These are phyloP conservation scores for Vigna mungo DNA, from an alignment of 306 rosid species.

Conservation along the genomic window DNA sequence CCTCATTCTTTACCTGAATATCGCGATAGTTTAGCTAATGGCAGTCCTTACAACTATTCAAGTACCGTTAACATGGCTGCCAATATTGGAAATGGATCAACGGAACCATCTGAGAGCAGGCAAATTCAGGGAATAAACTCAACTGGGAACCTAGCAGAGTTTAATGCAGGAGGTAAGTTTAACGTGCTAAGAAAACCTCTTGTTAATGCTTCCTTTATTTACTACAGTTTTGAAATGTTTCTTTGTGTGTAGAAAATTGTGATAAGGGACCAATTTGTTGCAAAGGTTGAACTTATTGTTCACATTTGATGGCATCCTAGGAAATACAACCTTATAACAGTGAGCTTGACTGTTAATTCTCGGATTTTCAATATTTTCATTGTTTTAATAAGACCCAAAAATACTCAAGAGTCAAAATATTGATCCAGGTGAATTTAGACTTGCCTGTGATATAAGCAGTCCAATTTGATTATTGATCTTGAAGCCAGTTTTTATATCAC, in stretches of 20 bases:
- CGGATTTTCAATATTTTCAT: slow-evolving; percentile 16
- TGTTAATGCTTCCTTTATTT: slow-evolving; percentile 26
- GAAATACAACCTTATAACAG: slow-evolving; percentile 24
- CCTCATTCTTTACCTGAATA: slow-evolving; percentile 82
- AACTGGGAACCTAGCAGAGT: slow-evolving; percentile 62
- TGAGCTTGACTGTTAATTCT: slow-evolving; percentile 28
- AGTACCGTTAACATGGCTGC: slow-evolving; percentile 54
- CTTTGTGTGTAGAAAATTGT: background rate
- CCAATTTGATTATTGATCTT: slow-evolving; percentile 25
- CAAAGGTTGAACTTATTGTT: slow-evolving; percentile 29
- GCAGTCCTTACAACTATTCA: slow-evolving; percentile 54
- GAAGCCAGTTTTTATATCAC: slow-evolving; percentile 25
- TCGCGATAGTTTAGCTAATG: slow-evolving; percentile 63
- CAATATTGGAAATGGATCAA: slow-evolving; percentile 58
- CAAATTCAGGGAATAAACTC: slow-evolving; percentile 57
- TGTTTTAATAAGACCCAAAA: slow-evolving; percentile 19
- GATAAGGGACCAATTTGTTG: background rate
- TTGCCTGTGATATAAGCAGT: slow-evolving; percentile 30
- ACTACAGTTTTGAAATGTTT: slow-evolving; percentile 33
- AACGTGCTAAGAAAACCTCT: slow-evolving; percentile 25
- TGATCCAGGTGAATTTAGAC: slow-evolving; percentile 32
- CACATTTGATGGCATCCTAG: slow-evolving; percentile 28
- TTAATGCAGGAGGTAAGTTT: slow-evolving; percentile 68
- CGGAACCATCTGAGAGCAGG: slow-evolving; percentile 63
- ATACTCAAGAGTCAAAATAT: slow-evolving; percentile 19